These are phyloP conservation scores for Trypanosoma conorhini DNA, from an alignment of 208 protist genomes.

Conservation along the genomic window DNA sequence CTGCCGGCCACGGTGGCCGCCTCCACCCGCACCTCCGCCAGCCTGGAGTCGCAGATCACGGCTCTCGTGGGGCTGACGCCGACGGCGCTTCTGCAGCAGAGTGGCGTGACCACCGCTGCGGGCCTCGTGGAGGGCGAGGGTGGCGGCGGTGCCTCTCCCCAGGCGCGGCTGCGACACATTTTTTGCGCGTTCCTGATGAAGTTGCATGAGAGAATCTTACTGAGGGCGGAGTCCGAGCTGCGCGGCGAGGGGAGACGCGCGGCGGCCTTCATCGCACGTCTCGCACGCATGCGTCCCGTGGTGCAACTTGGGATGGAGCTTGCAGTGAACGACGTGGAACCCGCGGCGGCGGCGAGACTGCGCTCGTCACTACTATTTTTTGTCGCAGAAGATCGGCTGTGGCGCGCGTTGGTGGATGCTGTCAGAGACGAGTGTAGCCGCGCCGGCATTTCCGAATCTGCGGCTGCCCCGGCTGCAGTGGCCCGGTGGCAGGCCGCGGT, in stretches of 20 bases:
- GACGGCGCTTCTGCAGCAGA: neutral
- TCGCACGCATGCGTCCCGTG: slow-evolving; percentile 14
- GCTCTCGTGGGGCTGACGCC: slow-evolving; percentile 4
- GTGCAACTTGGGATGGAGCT: slow-evolving; percentile 21
- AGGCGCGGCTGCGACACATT: neutral
- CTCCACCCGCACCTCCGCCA: slow-evolving; percentile 11
- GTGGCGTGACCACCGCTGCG: neutral
- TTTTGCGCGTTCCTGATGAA: slow-evolving; percentile 9
- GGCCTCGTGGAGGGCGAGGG: neutral
- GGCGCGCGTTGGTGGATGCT: slow-evolving; percentile 7
- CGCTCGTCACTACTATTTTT: slow-evolving; percentile 22
- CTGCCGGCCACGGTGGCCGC: slow-evolving; percentile 26
- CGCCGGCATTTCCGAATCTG: neutral
- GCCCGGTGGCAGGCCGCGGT: slow-evolving; percentile 15
- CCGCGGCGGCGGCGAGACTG: neutral
- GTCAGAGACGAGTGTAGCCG: neutral
- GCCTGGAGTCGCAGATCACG: slow-evolving; percentile 13
- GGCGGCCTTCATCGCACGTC: slow-evolving; percentile 4
- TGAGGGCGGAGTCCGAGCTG: slow-evolving; percentile 5
- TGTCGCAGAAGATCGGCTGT: slow-evolving; percentile 4
- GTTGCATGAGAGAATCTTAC: slow-evolving; percentile 13
- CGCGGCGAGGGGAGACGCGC: neutral
- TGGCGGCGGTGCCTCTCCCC: neutral
- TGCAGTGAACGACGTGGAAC: neutral
- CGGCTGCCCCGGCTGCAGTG: neutral